Evolutionary conservation across 2,329 filamentous ascomycete genomes (phyloP), one percentile per base, ranked within the genome.

Genomic region (Fusarium haematococcum): DNA sequence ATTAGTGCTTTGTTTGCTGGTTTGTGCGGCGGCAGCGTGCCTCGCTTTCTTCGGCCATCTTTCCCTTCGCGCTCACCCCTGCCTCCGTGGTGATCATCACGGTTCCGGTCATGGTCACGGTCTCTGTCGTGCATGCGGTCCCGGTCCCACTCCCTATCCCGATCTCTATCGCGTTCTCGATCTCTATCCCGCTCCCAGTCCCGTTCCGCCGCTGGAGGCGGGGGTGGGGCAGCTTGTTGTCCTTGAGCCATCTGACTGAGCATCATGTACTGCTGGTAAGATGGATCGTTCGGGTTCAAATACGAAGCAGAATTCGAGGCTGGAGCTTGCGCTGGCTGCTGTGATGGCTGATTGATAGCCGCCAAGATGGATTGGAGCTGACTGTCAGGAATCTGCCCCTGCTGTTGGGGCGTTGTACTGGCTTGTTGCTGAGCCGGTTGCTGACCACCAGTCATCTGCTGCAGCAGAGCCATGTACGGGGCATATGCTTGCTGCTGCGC

Each of bases 1-100:
- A 91, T 90, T 16, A 91, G 84, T 16, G 88, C 86, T 68, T 86
- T 88, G 77, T 92, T 90, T 71, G 81, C 83, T 20, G 84, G 83
- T 67, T 85, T 83, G 68, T 86, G 85, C 10, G 81, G 82, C 32
- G 82, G 81, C 37, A 84, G 80, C 16, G 83, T 84, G 35, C 79
- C 80, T 78, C 83, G 84, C 72, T 84, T 86, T 68, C 84, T 85
- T 64, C 82, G 80, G 59, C 78, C 78, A 5, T 85, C 83, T 71
- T 85, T 86, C 39, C 79, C 79, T 69, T 69, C 82, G 43, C 79
- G 78, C 20, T 79, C 76, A 30, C 83, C 80, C 41, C 81, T 77
- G 10, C 78, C 76, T 23, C 78, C 76, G 14, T 81, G 69, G 45
- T 81, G 73, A 32, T 81, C 79, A 4, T 84, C 79, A 13, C 82